Percentiles rank a stretch among this genome's conserved stretches.
These are phyloP conservation scores for Sugiyamaella sp. DNA, from an alignment of 1,139 yeast species.

Conservation along the genomic window DNA sequence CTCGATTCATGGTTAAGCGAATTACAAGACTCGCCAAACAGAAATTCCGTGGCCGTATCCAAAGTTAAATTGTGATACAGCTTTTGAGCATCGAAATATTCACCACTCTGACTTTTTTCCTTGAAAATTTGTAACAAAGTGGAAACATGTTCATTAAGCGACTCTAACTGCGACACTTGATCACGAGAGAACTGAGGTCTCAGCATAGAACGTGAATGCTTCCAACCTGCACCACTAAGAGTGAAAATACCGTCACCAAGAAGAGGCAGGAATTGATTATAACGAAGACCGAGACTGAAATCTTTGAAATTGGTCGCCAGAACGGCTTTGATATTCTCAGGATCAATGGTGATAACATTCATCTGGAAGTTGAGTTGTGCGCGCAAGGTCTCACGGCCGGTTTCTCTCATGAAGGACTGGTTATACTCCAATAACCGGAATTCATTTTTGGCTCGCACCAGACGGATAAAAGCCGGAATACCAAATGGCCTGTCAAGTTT, in stretches of 20 bases:
- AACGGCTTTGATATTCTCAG: slow-evolving; percentile 47
- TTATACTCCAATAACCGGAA: slow-evolving; percentile 18
- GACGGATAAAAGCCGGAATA: slow-evolving; percentile 19
- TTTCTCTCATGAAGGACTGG: background rate
- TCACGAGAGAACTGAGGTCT: slow-evolving; percentile 63
- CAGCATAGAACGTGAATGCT: slow-evolving; percentile 59
- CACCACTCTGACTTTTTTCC: slow-evolving; percentile 21
- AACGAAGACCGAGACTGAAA: slow-evolving; percentile 55
- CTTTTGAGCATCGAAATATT: slow-evolving; percentile 51
- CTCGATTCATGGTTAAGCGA: slow-evolving; percentile 44
- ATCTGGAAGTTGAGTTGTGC: slow-evolving; percentile 20
- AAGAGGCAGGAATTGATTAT: slow-evolving; percentile 46
- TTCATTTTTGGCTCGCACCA: slow-evolving; percentile 19
- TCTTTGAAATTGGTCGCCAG: slow-evolving; percentile 51
- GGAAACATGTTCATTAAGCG: slow-evolving; percentile 44
- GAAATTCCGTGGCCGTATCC: slow-evolving; percentile 61
- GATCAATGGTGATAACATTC: slow-evolving; percentile 48
- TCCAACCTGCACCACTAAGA: slow-evolving; percentile 59
- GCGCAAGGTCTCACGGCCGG: slow-evolving; percentile 24
- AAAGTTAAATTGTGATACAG: slow-evolving; percentile 56
- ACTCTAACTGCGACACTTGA: slow-evolving; percentile 54
- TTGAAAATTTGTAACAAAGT: slow-evolving; percentile 23
- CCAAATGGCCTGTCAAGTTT: slow-evolving; percentile 29
- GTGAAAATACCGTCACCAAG: slow-evolving; percentile 64
- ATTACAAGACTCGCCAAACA: slow-evolving; percentile 58